Evolutionary conservation across 768 basidiomycete species (phyloP), one percentile per base, ranked within the genome.

Genomic region (Boletus sensibilis): DNA sequence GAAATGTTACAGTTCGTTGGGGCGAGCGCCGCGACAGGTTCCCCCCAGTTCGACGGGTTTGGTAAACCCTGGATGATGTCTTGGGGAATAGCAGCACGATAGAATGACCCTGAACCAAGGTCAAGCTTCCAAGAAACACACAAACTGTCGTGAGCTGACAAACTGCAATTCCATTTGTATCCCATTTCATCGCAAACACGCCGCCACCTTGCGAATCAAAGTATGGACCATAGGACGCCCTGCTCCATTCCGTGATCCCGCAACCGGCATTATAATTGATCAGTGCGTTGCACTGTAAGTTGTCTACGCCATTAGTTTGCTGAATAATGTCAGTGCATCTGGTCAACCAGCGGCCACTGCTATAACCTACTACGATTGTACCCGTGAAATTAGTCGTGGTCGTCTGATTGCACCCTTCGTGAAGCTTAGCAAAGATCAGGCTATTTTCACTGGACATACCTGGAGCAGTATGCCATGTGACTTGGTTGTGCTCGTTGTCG

Each of bases 171-270:
- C 85, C 84, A 57, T 77, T 78, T 56, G 84, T 81, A 65, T 93
- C 89, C 93, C 93, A 94, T 63, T 88, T 87, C 89, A 92, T 92
- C 1, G 85, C 91, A 67, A 91, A 94, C 3, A 92, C 85, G 4
- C 93, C 93, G 5, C 93, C 93, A 11, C 87, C 83, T 65, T 83
- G 84, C 1, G 79, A 78, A 58, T 94, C 92, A 67, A 94, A 94
- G 50, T 80, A 82, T 37, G 87, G 85, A 0, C 93, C 93, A 70
- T 90, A 94, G 0, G 92, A 94, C 2, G 88, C 86, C 21, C 79
- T 78, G 64, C 90, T 93, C 83, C 84, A 85, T 66, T 94, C 91
- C 0, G 79, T 82, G 59, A 93, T 76, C 37, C 86, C 86, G 61
- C 93, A 94, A 8, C 93, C 92, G 42, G 85, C 78, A 66, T 90